A percentile compares a stretch with the other conserved stretches of the same genome.
Conservation (phyloP, 2,329 filamentous ascomycete genomes). For the Epicoccum nigrum region DNA sequence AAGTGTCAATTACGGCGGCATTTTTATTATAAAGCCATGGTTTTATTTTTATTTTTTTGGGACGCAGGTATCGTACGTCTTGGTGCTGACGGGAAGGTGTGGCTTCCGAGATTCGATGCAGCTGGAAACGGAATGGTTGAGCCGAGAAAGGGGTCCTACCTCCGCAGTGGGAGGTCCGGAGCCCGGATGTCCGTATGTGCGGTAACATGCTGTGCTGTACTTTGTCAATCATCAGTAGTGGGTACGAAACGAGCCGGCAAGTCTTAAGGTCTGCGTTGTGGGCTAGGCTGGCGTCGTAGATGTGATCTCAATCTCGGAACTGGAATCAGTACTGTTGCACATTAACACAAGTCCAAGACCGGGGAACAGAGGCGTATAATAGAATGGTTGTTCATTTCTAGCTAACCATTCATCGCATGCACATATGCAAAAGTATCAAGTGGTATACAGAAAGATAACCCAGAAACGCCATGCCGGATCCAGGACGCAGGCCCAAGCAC, state of each 20-base stretch:
- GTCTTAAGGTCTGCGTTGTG: too few relatives aligned
- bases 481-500: slow-evolving; percentile 44
- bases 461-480: slow-evolving; percentile 37
- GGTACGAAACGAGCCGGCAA: too few relatives aligned
- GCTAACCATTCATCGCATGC: not conserved
- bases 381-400: too few relatives aligned
- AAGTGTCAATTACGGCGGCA: too few relatives aligned
- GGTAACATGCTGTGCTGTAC: not conserved
- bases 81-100: not conserved
- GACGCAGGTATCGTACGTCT: slow-evolving; percentile 3
- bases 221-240: too few relatives aligned
- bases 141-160: not conserved
- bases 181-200: not conserved
- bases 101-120: slow-evolving; percentile 1
- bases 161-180: not conserved
- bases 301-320: too few relatives aligned
- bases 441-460: slow-evolving; percentile 5
- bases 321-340: too few relatives aligned
- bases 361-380: too few relatives aligned
- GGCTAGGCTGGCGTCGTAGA: too few relatives aligned
- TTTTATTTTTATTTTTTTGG: too few relatives aligned
- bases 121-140: not conserved
- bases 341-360: too few relatives aligned
- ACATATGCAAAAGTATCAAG: slow-evolving; percentile 14
- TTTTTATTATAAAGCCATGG: not conserved